Base-by-base conservation (phyloP, 345 rosid species). In the Dipteronia dyeriana region DNA sequence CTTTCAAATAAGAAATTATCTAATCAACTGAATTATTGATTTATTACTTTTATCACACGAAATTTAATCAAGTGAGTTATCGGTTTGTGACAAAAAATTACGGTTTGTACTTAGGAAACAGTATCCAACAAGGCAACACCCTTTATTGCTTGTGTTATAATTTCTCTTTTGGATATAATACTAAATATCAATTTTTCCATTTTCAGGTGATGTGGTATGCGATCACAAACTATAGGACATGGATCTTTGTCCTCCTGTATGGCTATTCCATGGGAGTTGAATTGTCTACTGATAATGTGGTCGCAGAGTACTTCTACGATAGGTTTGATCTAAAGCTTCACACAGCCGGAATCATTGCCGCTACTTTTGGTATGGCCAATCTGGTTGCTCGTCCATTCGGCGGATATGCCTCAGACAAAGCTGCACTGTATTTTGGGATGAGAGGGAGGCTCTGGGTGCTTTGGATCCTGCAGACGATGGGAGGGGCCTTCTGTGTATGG, bases 191-290 rank as follows among this genome's bases (percentile, higher is more conserved):
- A 9, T 31, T 34, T 9, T 56, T 3, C 2, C 19, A 34, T 38
- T 5, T 41, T 74, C 89, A 94, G 97, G 89, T 94, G 54, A n/a
- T 94, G 5, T 91, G 93, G 97, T 85, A 91, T 77, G 94, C 97
- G 14, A 54, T 92, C 79, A 91, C 92, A 5, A 94, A 94, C 82
- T 94, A 92, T 47, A 87, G 98, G 81, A 94, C 98, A 9, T 94
- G 97, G 97, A 85, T 94, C 78, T 94, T 92, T 80, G 92, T 85
- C 75, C 91, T 94, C 19, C 91, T 94, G 45, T 92, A 92, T 70
- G 98, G 97, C 34, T 92, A 89, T 73, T 91, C 97, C 26, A 91
- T 92, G 97, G 97, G 98, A 12, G 96, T 94, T 25, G 98, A 94
- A 71, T 75, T 94, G 63, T 77, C 97, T 0, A 92, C 87, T 2